These are phyloP conservation scores for Xylaria sp. DNA, from an alignment of 2,329 filamentous ascomycete genomes.

Conservation along the genomic window DNA sequence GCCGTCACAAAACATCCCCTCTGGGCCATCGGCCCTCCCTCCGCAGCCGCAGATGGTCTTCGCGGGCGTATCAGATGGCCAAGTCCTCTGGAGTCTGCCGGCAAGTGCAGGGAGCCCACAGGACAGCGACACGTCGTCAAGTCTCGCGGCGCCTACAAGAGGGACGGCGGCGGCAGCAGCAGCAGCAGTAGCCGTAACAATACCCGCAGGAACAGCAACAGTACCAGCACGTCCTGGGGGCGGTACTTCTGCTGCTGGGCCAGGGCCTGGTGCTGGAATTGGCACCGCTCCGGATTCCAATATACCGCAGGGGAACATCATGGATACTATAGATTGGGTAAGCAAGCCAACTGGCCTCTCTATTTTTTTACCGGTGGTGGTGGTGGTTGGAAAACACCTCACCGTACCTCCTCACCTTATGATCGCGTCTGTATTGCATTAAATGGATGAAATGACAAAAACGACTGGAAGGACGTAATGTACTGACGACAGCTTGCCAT, in stretches of 20 bases:
- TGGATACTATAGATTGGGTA: conserved; percentile 74
- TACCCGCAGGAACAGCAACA: conserved; percentile 7
- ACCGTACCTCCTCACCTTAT: neutral
- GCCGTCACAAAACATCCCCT: conserved; percentile 4
- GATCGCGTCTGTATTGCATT: neutral
- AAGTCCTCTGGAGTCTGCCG: conserved; percentile 59
- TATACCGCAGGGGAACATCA: conserved; percentile 49
- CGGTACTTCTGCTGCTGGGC: conserved; percentile 4
- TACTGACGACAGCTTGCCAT: conserved; percentile 10
- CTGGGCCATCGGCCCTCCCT: conserved; percentile 12
- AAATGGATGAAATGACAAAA: too few species aligned
- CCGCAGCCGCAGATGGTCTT: conserved; percentile 53
- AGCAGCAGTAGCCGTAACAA: conserved; percentile 32
- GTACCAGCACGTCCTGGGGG: neutral
- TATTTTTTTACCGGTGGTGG: conserved; percentile 1
- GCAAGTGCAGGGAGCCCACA: conserved; percentile 56
- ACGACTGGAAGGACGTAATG: too few species aligned
- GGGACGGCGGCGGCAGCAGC: conserved; percentile 22
- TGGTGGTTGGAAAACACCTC: neutral
- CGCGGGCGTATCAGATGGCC: conserved; percentile 60
- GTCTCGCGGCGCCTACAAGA: conserved; percentile 40
- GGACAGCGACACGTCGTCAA: conserved; percentile 57
- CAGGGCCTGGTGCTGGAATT: neutral
- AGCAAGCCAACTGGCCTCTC: conserved; percentile 48
- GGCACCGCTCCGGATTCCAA: conserved; percentile 15